Base-by-base conservation (phyloP, 2,329 filamentous ascomycete species). In the Diaporthe vexans region DNA sequence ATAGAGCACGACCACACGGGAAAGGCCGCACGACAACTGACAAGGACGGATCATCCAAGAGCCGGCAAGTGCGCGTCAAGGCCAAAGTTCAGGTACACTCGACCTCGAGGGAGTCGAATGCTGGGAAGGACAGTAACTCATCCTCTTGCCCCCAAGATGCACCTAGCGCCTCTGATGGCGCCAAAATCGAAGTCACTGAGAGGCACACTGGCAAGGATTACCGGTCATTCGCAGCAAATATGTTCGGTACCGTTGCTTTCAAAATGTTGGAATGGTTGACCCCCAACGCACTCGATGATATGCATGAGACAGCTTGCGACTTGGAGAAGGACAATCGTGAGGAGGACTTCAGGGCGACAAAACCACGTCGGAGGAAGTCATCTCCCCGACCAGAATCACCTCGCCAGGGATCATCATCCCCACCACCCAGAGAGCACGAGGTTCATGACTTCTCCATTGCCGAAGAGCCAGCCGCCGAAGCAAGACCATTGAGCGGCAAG, bases 201-300 rank as follows among this genome's bases (percentile, higher is more conserved):
- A 83, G 84, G 52, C 84, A 86, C 1, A 79, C 83, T 15, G 88
- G 82, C 77, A 90, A 88, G 75, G 90, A 91, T 76, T 87, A 91
- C 77, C 85, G 90, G 8, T 91, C 90, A 0, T 91, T 91, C 78
- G 88, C 90, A 10, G 89, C 89, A 9, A 91, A 91, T 76, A 84
- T 92, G 10, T 93, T 93, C 78, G 90, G 88, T 9, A 92, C 91
- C 0, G 89, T 89, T 15, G 88, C 92, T 15, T 91, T 93, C 81
- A 92, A 91, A 78, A 93, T 93, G 90, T 79, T 93, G 4, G 91
- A 93, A 80, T 93, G 91, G 91, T 83, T 93, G n/a, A 91, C 91
- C 1, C 91, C 91, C 0, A 86, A 86, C 72, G 88, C 86, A n/a
- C 80, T 91, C 5, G 85, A 87, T 26, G 83, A 85, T 13, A 86